These are phyloP conservation scores for Pseudogymnoascus sp. DNA, from an alignment of 2,329 filamentous ascomycete species.

Conservation along the genomic window DNA sequence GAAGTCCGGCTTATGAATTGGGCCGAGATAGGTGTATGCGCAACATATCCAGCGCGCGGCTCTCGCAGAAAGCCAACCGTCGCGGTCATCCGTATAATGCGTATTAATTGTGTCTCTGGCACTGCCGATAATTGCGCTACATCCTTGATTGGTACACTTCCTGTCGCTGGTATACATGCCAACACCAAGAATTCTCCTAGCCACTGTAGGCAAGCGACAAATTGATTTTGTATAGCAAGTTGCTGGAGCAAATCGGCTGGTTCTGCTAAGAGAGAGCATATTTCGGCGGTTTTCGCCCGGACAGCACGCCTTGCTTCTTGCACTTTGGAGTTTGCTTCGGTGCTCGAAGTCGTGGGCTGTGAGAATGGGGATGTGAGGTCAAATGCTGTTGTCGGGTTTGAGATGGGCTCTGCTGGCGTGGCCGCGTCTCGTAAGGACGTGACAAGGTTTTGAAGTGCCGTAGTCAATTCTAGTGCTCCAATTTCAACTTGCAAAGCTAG, in stretches of 20 bases:
- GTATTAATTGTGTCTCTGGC: constrained; percentile 31
- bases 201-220: constrained; percentile 37
- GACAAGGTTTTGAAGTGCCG: no score
- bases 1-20: constrained; percentile 30
- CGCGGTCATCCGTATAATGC: constrained; percentile 30
- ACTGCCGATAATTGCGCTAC: constrained; percentile 35
- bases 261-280: constrained; percentile 17
- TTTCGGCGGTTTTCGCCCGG: not conserved
- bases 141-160: constrained; percentile 32
- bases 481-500: no score
- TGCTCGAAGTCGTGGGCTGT: no score
- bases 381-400: no score
- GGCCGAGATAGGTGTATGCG: constrained; percentile 34
- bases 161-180: constrained; percentile 36
- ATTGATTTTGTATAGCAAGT: constrained; percentile 22
- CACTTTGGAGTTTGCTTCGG: no score
- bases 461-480: no score
- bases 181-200: constrained; percentile 38
- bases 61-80: constrained; percentile 32
- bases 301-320: not conserved
- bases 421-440: no score
- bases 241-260: constrained; percentile 24
- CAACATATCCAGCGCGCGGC: constrained; percentile 27
- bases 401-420: no score
- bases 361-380: no score